These are phyloP conservation scores for Aspergillus melleus DNA, from an alignment of 2,329 filamentous ascomycete genomes.

Conservation along the genomic window DNA sequence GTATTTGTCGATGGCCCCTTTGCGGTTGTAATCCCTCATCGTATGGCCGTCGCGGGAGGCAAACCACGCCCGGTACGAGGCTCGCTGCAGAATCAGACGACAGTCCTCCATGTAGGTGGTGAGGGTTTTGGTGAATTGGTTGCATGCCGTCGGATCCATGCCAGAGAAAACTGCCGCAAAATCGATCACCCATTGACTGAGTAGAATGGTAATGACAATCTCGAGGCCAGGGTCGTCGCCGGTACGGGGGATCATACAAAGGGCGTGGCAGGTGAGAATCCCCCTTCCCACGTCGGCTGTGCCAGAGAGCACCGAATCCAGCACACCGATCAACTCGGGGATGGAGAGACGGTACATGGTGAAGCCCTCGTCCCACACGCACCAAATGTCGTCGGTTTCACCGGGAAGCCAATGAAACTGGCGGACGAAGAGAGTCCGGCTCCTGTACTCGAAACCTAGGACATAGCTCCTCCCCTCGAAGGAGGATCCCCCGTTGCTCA, in stretches of 20 bases:
- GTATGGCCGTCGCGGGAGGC: slow-evolving; percentile 19
- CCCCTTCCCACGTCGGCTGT: slow-evolving; percentile 21
- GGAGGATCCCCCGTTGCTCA: slow-evolving; percentile 17
- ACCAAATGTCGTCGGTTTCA: slow-evolving; percentile 23
- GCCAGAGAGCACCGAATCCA: slow-evolving; percentile 22
- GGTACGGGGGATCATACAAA: slow-evolving; percentile 15
- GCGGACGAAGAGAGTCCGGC: slow-evolving; percentile 24
- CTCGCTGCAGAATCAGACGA: slow-evolving; percentile 25
- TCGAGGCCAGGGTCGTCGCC: slow-evolving; percentile 33
- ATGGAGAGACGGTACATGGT: slow-evolving; percentile 24
- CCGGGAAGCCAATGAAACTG: slow-evolving; percentile 26
- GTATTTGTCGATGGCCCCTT: slow-evolving; percentile 16
- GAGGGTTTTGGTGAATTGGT: slow-evolving; percentile 14
- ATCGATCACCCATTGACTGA: slow-evolving; percentile 33
- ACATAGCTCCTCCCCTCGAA: slow-evolving; percentile 26
- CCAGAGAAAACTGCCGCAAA: slow-evolving; percentile 24
- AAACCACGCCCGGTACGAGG: slow-evolving; percentile 32
- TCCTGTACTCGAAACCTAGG: slow-evolving; percentile 28
- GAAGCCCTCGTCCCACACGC: slow-evolving; percentile 28
- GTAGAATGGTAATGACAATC: slow-evolving; percentile 30
- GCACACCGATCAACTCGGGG: slow-evolving; percentile 21
- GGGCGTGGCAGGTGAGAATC: slow-evolving; percentile 24
- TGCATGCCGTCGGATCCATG: slow-evolving; percentile 4
- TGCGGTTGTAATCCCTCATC: slow-evolving; percentile 13
- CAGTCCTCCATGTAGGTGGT: slow-evolving; percentile 22